Conservation (phyloP, 2,329 filamentous ascomycete genomes). For the Neonectria coccinea region DNA sequence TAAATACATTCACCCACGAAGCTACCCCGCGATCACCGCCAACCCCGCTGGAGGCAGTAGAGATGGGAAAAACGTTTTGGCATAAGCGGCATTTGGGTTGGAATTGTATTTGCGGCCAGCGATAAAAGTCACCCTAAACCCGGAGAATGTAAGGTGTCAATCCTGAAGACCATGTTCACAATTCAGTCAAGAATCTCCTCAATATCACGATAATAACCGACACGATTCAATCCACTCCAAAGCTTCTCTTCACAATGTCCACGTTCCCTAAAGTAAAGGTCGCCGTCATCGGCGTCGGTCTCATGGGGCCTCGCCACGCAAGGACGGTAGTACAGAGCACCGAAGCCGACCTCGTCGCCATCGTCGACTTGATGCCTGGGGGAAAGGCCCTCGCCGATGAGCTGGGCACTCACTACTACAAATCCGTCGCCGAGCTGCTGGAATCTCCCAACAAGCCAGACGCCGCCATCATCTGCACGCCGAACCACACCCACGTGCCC, state of each 20-base stretch:
- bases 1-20: neutral
- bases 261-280: conserved; percentile 25
- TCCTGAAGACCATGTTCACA: too few species aligned
- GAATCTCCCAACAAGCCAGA: conserved; percentile 56
- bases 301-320: conserved; percentile 50
- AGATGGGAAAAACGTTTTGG: conserved; percentile 27
- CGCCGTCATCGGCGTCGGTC: conserved; percentile 47
- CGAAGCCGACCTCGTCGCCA: conserved; percentile 42
- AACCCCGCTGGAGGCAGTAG: neutral
- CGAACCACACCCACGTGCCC: conserved; percentile 68
- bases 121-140: neutral
- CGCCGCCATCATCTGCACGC: conserved; percentile 69
- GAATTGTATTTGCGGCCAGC: neutral
- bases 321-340: conserved; percentile 40
- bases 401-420: conserved; percentile 39
- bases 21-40: conserved; percentile 4
- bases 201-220: conserved; percentile 10
- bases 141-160: too few species aligned
- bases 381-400: conserved; percentile 38
- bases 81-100: neutral
- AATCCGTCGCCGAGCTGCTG: conserved; percentile 57
- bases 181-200: too few species aligned
- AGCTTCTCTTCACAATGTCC: conserved; percentile 7
- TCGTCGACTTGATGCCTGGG: conserved; percentile 47
- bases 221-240: too few species aligned